Conservation (phyloP, 495 filamentous ascomycete species). For the Choiromyces venosus region DNA sequence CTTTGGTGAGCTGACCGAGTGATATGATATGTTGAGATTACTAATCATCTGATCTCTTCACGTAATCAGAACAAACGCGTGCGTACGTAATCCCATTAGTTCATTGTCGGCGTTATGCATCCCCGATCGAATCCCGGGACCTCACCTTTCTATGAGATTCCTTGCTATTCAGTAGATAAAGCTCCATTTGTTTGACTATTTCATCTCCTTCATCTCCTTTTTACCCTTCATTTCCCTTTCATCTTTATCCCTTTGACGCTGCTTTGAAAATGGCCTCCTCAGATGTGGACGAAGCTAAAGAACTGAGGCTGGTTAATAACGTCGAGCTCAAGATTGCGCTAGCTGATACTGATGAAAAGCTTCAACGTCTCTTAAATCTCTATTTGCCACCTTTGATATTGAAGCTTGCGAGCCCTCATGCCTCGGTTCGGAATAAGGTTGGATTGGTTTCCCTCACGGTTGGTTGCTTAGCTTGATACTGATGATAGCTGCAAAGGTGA, state of each 20-base stretch:
- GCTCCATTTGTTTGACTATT: not conserved
- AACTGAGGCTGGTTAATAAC: constrained; percentile 81
- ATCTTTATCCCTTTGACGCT: not conserved
- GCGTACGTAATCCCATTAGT: not conserved
- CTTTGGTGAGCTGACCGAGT: no score
- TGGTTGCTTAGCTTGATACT: not conserved
- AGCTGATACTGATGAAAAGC: constrained; percentile 72
- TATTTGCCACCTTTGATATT: constrained; percentile 78
- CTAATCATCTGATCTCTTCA: not conserved
- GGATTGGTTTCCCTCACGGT: constrained; percentile 29
- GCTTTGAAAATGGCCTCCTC: constrained; percentile 4
- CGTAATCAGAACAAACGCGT: not conserved
- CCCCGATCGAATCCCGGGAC: not conserved
- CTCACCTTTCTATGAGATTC: not conserved
- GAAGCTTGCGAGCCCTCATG: constrained; percentile 74
- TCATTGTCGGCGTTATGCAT: not conserved
- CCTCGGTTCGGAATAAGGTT: constrained; percentile 78
- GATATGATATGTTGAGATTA: not conserved
- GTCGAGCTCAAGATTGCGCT: constrained; percentile 87
- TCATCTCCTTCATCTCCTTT: not conserved
- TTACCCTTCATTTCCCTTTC: not conserved
- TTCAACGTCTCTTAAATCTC: constrained; percentile 66
- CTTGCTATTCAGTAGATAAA: not conserved
- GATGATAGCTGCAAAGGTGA: constrained; percentile 45
- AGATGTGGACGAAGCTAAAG: constrained; percentile 45